Percentiles rank a stretch among this genome's conserved stretches.
Evolutionary conservation across 306 rosid species (phyloP).

Genomic region (Dryas octopetala): DNA sequence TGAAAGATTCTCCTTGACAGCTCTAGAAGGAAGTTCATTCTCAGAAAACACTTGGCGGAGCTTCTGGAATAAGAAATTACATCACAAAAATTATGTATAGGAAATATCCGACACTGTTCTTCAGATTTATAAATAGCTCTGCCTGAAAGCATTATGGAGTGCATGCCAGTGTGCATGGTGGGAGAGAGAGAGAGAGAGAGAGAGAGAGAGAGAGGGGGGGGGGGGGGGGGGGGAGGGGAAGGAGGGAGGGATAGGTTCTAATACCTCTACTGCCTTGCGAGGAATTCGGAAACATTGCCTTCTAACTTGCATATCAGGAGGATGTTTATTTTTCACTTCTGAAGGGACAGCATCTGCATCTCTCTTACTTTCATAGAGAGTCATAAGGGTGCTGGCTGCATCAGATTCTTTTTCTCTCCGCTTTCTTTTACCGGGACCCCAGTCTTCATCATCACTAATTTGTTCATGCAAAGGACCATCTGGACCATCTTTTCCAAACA

Average conservation of each 20-base stretch:
- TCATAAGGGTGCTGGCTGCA: constrained; percentile 81
- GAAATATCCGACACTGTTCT: not conserved
- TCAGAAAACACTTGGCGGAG: constrained; percentile 81
- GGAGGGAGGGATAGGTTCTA: constrained; percentile 19
- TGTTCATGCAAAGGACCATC: constrained; percentile 64
- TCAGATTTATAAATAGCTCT: not conserved
- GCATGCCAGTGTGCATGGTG: not conserved
- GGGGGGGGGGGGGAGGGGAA: not conserved
- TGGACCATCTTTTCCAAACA: constrained; percentile 87
- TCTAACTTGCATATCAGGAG: constrained; percentile 35
- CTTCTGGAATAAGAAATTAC: constrained; percentile 50
- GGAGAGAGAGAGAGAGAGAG: not conserved
- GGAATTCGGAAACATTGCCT: constrained; percentile 73
- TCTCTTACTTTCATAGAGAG: constrained; percentile 65
- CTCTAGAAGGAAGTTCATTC: constrained; percentile 81
- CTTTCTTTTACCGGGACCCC: constrained; percentile 83
- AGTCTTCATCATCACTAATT: constrained; percentile 89
- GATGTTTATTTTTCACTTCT: constrained; percentile 21
- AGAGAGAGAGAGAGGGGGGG: not conserved
- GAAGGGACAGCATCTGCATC: constrained; percentile 31
- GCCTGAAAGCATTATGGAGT: not conserved
- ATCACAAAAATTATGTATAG: not conserved
- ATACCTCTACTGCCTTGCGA: constrained; percentile 70
- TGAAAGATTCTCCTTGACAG: constrained; percentile 65
- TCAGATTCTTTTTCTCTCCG: constrained; percentile 75